These are phyloP conservation scores for Conidiobolus incongruus DNA, from an alignment of 371 early-diverging fungal species.

Conservation along the genomic window DNA sequence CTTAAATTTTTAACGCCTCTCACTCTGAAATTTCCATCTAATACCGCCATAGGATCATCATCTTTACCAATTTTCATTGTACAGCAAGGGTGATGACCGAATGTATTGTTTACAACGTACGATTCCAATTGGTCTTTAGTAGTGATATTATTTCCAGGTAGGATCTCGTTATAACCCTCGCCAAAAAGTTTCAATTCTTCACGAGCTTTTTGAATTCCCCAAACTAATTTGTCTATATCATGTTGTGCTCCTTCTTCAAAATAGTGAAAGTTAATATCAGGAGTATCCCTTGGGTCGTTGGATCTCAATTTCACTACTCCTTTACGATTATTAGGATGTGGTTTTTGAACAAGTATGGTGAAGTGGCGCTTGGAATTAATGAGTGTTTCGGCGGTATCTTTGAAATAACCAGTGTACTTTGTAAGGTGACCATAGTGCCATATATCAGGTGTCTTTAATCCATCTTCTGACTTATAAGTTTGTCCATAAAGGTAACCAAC, in stretches of 20 bases:
- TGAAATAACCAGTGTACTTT: too few species aligned
- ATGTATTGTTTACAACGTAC: conserved; percentile 5
- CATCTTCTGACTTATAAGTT: neutral
- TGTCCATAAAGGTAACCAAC: neutral
- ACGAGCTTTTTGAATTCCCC: too few species aligned
- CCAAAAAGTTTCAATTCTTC: too few species aligned
- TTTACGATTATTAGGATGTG: conserved; percentile 1
- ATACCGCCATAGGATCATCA: conserved; percentile 13
- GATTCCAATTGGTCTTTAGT: too few species aligned
- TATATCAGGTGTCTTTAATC: too few species aligned
- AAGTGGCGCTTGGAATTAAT: too few species aligned
- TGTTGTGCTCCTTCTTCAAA: too few species aligned
- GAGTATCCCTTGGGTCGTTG: neutral
- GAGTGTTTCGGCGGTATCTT: too few species aligned
- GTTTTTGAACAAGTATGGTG: neutral
- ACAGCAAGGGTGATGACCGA: conserved; percentile 9
- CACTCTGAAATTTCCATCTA: conserved; percentile 15
- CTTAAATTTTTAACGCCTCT: conserved; percentile 14
- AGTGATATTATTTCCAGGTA: too few species aligned
- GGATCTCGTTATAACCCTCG: too few species aligned
- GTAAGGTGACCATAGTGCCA: too few species aligned
- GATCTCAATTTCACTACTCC: neutral
- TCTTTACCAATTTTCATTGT: conserved; percentile 12
- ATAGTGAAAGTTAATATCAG: neutral
- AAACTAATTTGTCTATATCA: too few species aligned